Evolutionary conservation across 2,329 filamentous ascomycete genomes (phyloP), one percentile per base, ranked within the genome.

Genomic region (Aspergillus sp.): DNA sequence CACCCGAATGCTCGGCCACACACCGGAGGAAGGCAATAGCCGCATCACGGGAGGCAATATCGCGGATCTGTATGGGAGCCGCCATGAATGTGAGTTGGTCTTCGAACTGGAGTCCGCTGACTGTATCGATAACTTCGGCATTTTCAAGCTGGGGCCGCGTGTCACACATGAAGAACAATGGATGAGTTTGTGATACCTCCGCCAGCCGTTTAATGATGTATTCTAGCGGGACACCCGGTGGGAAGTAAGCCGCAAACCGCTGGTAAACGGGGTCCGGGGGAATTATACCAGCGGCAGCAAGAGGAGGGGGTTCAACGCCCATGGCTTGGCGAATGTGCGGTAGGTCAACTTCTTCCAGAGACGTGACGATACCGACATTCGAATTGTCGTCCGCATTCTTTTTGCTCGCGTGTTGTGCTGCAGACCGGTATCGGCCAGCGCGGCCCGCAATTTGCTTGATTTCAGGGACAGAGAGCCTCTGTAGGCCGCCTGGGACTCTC

Each of bases 401-500:
- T 45, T 59, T 55, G 32, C 43, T 51, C 36, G 61, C 53, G 24
- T 80, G 78, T 64, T 88, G 79, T 24, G 79, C 76, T 2, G 89
- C 89, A 24, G 87, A 86, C 51, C 86, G 85, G 71, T 86, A 99
- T 43, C 94, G 86, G 24, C 94, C 94, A 11, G 94, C 94, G 59
- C 94, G 85, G 16, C 94, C 94, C 46, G 86, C 94, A 64, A 99
- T 99, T 67, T 99, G 94, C 71, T 96, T 96, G 63, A 96, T 80
- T 60, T 96, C 89, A 0, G 91, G 87, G 3, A 88, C 78, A 0
- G 80, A 76, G 20, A 99, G 77, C 3, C 78, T 73, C 14, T 83
- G 76, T 26, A 80, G 78, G 4, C 76, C 72, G 1, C 60, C 65
- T 1, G 87, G 87, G 56, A 91, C 82, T 59, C 81, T 87, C 69